These are phyloP conservation scores for Chrysanthemum lavandulifolium DNA, from an alignment of 129 eudicot species.

Conservation along the genomic window DNA sequence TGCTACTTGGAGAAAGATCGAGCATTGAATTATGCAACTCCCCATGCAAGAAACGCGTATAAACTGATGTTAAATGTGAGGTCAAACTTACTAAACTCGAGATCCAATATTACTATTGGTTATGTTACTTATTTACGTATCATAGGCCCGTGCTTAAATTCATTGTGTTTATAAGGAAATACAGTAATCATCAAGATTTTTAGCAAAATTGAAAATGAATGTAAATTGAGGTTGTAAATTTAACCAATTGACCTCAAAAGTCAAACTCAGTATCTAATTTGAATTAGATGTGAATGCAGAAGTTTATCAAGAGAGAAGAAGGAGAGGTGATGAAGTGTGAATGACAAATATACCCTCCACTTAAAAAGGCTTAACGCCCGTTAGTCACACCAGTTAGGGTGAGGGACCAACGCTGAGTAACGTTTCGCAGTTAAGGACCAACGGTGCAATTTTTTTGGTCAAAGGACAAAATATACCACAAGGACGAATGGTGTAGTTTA, in stretches of 20 bases:
- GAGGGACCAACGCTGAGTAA: too few relatives aligned
- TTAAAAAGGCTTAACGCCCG: too few relatives aligned
- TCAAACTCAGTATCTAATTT: conserved; percentile 11
- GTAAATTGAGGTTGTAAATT: neutral
- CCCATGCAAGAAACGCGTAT: conserved; percentile 38
- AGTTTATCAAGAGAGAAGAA: too few relatives aligned
- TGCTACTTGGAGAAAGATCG: conserved; percentile 7
- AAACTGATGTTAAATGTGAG: conserved; percentile 1
- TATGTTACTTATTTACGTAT: neutral
- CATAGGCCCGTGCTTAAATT: neutral
- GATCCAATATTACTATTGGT: conserved; percentile 10
- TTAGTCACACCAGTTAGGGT: too few relatives aligned
- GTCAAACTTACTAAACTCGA: conserved; percentile 9
- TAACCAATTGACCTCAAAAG: conserved; percentile 8
- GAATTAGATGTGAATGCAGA: neutral
- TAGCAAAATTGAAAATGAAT: neutral
- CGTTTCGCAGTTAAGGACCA: too few relatives aligned
- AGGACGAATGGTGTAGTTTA: too few relatives aligned
- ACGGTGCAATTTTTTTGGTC: too few relatives aligned
- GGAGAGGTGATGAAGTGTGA: too few relatives aligned
- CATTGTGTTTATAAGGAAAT: neutral
- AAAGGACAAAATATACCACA: too few relatives aligned
- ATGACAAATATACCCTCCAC: too few relatives aligned
- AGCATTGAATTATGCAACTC: conserved; percentile 16
- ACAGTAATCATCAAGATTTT: neutral